Base-by-base conservation (phyloP, 2,329 filamentous ascomycete species). In the Paradendryphiella salina region DNA sequence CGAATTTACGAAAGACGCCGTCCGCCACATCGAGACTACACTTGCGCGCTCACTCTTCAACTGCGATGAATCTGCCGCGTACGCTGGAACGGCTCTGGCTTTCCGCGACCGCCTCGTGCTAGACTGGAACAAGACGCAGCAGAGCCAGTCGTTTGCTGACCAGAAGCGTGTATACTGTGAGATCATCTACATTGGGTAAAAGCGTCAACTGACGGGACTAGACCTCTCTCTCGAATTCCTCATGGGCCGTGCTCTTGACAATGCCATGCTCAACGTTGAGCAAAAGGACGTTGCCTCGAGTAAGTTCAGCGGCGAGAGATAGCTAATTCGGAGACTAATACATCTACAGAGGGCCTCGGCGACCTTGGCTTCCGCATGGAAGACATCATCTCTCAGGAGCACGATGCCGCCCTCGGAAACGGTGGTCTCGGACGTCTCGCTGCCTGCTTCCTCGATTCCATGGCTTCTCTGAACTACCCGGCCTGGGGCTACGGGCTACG, bases 81-180 rank as follows among this genome's bases (percentile, higher is more conserved):
- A 99, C 75, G 85, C 89, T 6, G 94, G 93, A 59, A 90, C 92
- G 35, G 90, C 90, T 60, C 79, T 99, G 66, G 93, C 94, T 20
- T 93, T 99, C 77, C 85, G 94, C 67, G 93, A 99, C 73, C 87
- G 91, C 44, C 80, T 99, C 70, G 87, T 99, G 67, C 86, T 94
- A 57, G 90, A 96, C 63, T 99, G 94, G 94, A 99, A 97, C 79
- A 91, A 87, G 76, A 99, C 94, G 38, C 94, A 99, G 78, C 94
- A 99, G 79, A 87, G 87, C 54, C 94, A 99, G 76, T 96, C 93
- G 0, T 90, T 89, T 66, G 81, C 83, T 50, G 94, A 97, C 72
- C 85, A 85, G 75, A 99, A 99, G 82, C 85, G 94, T 55, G 84
- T 99, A 63, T 99, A 99, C 79, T 99, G 82, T 85, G 17, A 36